These are phyloP conservation scores for Aureobasidium vineae DNA, from an alignment of 2,329 filamentous ascomycete genomes.

Conservation along the genomic window DNA sequence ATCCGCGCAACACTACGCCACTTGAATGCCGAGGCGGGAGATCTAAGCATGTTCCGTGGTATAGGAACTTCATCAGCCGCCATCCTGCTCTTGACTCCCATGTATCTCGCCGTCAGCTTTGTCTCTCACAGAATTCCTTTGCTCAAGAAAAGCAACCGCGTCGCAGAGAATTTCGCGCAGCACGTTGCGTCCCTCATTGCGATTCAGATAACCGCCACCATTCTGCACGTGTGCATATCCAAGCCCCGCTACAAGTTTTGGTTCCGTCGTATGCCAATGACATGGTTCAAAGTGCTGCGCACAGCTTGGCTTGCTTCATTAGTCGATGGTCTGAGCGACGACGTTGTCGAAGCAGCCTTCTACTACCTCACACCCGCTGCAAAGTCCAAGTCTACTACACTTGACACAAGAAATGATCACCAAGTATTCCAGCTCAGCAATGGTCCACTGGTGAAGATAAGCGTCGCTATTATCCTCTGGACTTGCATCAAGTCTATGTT, in stretches of 20 bases:
- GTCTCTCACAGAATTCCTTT: neutral
- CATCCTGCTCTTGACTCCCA: neutral
- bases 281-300: constrained; percentile 24
- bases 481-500: neutral
- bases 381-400: neutral
- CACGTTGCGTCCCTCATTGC: neutral
- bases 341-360: neutral
- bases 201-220: neutral
- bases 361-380: neutral
- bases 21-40: constrained; percentile 21
- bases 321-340: neutral
- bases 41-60: constrained; percentile 25
- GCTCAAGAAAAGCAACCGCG: neutral
- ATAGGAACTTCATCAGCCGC: neutral
- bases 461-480: neutral
- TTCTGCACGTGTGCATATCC: constrained; percentile 27
- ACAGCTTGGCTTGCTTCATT: neutral
- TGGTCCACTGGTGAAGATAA: neutral
- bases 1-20: constrained; percentile 26
- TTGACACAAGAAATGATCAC: neutral
- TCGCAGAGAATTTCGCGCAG: neutral
- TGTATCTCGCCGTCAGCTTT: neutral
- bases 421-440: neutral
- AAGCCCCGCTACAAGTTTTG: constrained; percentile 27
- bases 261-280: constrained; percentile 27